Conservation (phyloP, 2,329 filamentous ascomycete genomes). For the Paecilomyces sp. region DNA sequence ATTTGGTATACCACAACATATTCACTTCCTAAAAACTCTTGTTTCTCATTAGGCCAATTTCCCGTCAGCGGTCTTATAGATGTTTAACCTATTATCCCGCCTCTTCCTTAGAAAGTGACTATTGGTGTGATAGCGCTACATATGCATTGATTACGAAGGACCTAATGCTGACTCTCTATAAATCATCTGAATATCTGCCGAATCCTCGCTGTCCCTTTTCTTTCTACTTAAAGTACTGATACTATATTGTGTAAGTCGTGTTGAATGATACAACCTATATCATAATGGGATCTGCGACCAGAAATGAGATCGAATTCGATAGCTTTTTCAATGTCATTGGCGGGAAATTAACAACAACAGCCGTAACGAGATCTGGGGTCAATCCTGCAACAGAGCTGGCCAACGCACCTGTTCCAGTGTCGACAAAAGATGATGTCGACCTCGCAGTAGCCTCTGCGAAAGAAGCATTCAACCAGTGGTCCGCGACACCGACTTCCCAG, state of each 20-base stretch:
- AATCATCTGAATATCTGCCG: too few species aligned
- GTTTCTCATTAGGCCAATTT: not conserved
- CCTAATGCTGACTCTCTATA: too few species aligned
- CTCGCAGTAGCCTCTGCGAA: not conserved
- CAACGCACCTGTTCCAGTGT: not conserved
- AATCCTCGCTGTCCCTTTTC: not conserved
- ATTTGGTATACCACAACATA: not conserved
- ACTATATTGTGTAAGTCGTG: not conserved
- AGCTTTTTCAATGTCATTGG: not conserved
- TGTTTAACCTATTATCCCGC: not conserved
- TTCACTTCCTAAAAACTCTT: not conserved
- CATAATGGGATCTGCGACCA: not conserved
- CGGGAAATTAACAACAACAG: not conserved
- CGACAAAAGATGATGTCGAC: not conserved
- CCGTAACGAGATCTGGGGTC: not conserved
- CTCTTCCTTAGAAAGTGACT: too few species aligned
- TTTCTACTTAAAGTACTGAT: not conserved
- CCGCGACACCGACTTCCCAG: not conserved
- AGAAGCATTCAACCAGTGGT: not conserved
- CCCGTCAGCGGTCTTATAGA: not conserved
- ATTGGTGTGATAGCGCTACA: too few species aligned
- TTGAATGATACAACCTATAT: not conserved
- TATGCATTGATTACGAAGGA: too few species aligned
- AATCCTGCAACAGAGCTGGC: not conserved
- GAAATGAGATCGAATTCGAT: not conserved